Percentiles rank a stretch among this genome's conserved stretches.
Conservation (phyloP, 768 basidiomycete genomes). For the Hypsizygus marmoreus region DNA sequence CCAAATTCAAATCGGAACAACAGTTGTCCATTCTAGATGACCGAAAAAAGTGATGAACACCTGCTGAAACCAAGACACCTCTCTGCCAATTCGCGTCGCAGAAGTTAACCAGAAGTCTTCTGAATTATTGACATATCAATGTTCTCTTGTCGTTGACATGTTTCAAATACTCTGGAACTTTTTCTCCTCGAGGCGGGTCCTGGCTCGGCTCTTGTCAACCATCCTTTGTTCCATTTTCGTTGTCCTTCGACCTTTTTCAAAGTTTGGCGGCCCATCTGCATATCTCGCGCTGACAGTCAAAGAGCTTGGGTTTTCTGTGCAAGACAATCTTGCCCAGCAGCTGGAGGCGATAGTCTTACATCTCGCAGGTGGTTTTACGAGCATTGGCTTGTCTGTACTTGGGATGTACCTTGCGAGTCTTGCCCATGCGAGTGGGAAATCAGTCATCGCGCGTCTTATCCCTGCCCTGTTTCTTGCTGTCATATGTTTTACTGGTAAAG, state of each 20-base stretch:
- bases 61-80: too few species aligned
- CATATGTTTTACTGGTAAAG: constrained; percentile 39
- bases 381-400: constrained; percentile 33
- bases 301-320: constrained; percentile 48
- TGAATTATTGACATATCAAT: too few species aligned
- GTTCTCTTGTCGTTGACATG: too few species aligned
- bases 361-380: constrained; percentile 40
- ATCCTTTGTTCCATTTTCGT: constrained; percentile 41
- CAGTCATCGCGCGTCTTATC: constrained; percentile 32
- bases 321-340: constrained; percentile 50
- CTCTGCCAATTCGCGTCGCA: too few species aligned
- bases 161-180: too few species aligned
- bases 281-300: constrained; percentile 43
- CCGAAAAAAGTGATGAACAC: too few species aligned
- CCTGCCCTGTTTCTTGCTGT: constrained; percentile 42
- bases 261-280: constrained; percentile 37
- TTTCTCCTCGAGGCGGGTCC: constrained; percentile 28
- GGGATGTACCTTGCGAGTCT: constrained; percentile 22
- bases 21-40: too few species aligned
- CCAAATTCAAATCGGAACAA: too few species aligned
- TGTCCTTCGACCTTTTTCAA: constrained; percentile 40
- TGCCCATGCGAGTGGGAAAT: constrained; percentile 14
- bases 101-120: too few species aligned
- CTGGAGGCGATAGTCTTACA: constrained; percentile 46
- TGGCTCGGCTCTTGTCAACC: constrained; percentile 46